Evolutionary conservation across 1,139 yeast genomes (phyloP), one percentile per base, ranked within the genome.

Genomic region (Suhomyces choctaworum): DNA sequence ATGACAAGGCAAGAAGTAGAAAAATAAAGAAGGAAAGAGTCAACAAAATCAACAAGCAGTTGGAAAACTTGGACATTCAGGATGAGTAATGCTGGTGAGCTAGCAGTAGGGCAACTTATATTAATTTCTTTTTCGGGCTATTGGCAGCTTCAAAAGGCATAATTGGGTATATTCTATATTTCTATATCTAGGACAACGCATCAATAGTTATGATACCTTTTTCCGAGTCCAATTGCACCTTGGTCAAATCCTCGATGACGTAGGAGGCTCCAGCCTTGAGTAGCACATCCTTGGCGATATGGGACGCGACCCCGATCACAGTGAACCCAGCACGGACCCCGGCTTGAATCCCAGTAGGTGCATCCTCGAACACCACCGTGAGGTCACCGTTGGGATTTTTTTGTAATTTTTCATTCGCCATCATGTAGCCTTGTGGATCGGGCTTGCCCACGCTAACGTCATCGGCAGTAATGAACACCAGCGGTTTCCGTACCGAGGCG

Each of bases 311-410:
- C 3, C 54, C 58, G 22, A 52, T 36, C 12, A 52, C 58, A 8
- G 36, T 27, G 32, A 51, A 51, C 1, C 54, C 56, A 24, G 47
- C 59, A 21, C 37, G 41, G 5, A 52, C 45, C 2, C 56, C 58
- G 14, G 52, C 50, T 22, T 34, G 34, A 14, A 52, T 40, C 4
- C 56, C 58, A 5, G 49, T 48, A 6, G 56, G 56, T 4, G 57
- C 54, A 41, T 49, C 58, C 37, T 52, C 57, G 36, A 52, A 51
- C 5, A 52, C 56, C 16, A 50, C 39, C 2, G 51, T 50, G n/a
- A 35, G 26, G 7, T 40, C 29, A 7, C 29, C 41, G 13, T 27
- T 29, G 2, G 25, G 25, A 13, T 7, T 13, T 13, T 26, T 29
- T 9, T 34, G 36, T 25, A 53, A 38, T 17, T 24, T 29, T 4